Evolutionary conservation across 805 yeast genomes (phyloP).

Genomic region (Saccharomycopsis babjevae): DNA sequence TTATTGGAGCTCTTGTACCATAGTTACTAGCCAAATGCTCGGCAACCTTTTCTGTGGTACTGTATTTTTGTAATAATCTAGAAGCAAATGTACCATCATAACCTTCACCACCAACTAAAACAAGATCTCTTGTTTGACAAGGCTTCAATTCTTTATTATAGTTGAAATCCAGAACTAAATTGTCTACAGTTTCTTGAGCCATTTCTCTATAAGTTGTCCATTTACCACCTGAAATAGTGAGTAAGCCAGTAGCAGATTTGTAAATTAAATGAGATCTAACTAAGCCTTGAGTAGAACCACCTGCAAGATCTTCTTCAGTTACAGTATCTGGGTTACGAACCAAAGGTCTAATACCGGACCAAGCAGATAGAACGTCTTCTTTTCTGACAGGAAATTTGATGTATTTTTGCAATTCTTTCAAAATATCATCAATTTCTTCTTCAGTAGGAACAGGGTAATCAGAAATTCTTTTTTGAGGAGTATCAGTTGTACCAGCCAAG

Average conservation of each 20-base stretch:
- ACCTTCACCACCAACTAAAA: slow-evolving; percentile 72
- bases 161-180: slow-evolving; percentile 39
- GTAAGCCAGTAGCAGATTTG: slow-evolving; percentile 60
- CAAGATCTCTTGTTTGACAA: slow-evolving; percentile 33
- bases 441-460: slow-evolving; percentile 73
- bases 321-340: slow-evolving; percentile 67
- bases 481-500: slow-evolving; percentile 93
- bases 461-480: slow-evolving; percentile 63
- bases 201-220: slow-evolving; percentile 98
- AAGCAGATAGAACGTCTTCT: slow-evolving; percentile 86
- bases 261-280: slow-evolving; percentile 84
- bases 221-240: slow-evolving; percentile 93
- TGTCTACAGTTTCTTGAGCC: slow-evolving; percentile 90
- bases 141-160: slow-evolving; percentile 32
- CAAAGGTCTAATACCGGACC: slow-evolving; percentile 96
- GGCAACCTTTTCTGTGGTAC: slow-evolving; percentile 64
- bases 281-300: slow-evolving; percentile 66
- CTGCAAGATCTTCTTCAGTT: slow-evolving; percentile 31
- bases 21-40: slow-evolving; percentile 76
- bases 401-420: slow-evolving; percentile 81
- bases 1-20: slow-evolving; percentile 80
- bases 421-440: slow-evolving; percentile 78
- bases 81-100: slow-evolving; percentile 67
- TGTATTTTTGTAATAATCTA: slow-evolving; percentile 69
- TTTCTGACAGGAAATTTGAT: slow-evolving; percentile 80